These are phyloP conservation scores for Talaromyces funiculosus DNA, from an alignment of 2,329 filamentous ascomycete species.

Conservation along the genomic window DNA sequence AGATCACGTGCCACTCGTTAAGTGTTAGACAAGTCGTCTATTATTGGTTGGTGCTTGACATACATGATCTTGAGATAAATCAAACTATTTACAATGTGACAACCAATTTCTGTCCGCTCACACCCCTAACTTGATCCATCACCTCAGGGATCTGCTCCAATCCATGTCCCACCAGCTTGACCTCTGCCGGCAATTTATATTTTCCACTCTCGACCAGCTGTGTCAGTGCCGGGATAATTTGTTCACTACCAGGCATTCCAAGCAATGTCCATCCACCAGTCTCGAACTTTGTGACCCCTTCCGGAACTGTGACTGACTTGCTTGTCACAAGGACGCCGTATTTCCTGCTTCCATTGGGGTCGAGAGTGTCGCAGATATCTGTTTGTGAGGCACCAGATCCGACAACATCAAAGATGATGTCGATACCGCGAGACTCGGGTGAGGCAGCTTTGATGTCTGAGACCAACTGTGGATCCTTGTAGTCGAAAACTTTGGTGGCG, in stretches of 20 bases:
- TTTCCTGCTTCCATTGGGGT: conserved; percentile 22
- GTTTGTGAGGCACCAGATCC: conserved; percentile 19
- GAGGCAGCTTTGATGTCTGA: conserved; percentile 12
- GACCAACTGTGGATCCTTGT: neutral
- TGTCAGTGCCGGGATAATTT: conserved; percentile 18
- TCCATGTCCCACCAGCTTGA: conserved; percentile 25
- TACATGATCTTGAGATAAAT: neutral
- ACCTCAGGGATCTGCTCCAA: conserved; percentile 20
- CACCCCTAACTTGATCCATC: conserved; percentile 23
- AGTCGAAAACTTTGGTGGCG: conserved; percentile 6
- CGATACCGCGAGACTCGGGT: conserved; percentile 18
- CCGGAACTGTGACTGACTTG: conserved; percentile 20
- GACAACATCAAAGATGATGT: conserved; percentile 33
- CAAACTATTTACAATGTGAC: conserved; percentile 25
- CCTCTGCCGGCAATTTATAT: conserved; percentile 24
- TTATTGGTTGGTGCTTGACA: neutral
- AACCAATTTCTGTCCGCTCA: conserved; percentile 28
- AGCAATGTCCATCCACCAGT: conserved; percentile 23
- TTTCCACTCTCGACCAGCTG: conserved; percentile 21
- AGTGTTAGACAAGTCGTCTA: too few relatives aligned
- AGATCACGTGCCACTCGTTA: neutral
- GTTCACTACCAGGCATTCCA: conserved; percentile 18
- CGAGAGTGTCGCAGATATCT: conserved; percentile 23
- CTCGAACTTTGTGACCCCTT: conserved; percentile 20
- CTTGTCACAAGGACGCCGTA: conserved; percentile 28